Base-by-base conservation (phyloP, 1,139 yeast species). In the Zygotorulaspora mrakii region DNA sequence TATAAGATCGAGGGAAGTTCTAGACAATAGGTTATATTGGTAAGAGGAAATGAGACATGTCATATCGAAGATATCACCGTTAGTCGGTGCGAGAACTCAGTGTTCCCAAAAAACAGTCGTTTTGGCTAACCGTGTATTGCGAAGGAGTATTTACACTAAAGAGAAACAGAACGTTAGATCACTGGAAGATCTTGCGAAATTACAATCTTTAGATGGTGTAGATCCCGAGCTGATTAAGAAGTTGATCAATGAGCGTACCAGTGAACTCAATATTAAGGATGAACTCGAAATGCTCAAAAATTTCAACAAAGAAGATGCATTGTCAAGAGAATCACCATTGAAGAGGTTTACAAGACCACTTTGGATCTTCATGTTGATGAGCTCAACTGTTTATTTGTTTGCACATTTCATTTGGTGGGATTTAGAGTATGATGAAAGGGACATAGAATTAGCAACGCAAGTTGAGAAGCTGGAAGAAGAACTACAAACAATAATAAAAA, bases 391-490 rank as follows among this genome's bases (percentile, higher is more conserved):
- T 2, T 64, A 62, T 35, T 40, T 65, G 26, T 37, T 51, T 1
- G 50, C 50, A 23, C 66, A 65, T 28, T 53, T 48, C 28, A 22
- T 50, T 1, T 64, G 68, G 68, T 61, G 67, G 66, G 50, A 52
- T 25, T 37, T 61, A 22, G 66, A 62, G 42, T 57, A 54, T 33
- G 54, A 56, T 1, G 59, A 55, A 35, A 54, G 54, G 12, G 67
- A 64, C 32, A 30, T 36, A 5, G 58, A 53, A 22, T 38, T 50
- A 17, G 29, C 44, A 22, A 17, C 40, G 10, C 39, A 48, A 25
- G 54, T 53, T 7, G 31, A 39, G 14, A 38, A 11, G 2, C 31
- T 57, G 24, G 59, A 58, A 31, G 21, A 29, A 3, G 46, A 55
- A 32, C 35, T 57, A 13, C 35, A 38, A 17, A 35, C 33, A 12